phyloP scores from a whole-genome alignment of 1,284 basidiomycete species.

The Sporisorium sorghi region DNA sequence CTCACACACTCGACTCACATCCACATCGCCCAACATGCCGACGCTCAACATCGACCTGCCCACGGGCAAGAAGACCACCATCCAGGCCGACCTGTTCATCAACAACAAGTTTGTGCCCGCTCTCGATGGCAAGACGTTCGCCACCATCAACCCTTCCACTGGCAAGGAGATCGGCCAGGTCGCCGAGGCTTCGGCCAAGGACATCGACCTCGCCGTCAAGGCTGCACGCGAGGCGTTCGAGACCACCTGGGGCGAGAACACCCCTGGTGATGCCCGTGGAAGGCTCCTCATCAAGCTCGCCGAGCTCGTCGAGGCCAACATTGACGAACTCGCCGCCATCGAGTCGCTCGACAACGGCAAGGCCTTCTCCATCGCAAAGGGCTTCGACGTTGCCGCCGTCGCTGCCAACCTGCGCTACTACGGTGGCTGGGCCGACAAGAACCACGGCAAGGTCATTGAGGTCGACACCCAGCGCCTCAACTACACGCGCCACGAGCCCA shows the following conservation, averaged over 20 bases:
- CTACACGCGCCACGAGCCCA: slow-evolving; percentile 85
- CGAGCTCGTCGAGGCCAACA: slow-evolving; percentile 78
- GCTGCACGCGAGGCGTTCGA: slow-evolving; percentile 62
- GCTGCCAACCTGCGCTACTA: slow-evolving; percentile 77
- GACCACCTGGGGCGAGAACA: slow-evolving; percentile 66
- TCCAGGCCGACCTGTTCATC: slow-evolving; percentile 63
- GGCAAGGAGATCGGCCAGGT: slow-evolving; percentile 66
- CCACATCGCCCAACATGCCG: slow-evolving; percentile 39
- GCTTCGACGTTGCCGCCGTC: slow-evolving; percentile 78
- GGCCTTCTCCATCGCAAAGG: slow-evolving; percentile 77
- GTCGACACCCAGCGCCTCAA: slow-evolving; percentile 78
- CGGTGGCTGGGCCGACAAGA: slow-evolving; percentile 80
- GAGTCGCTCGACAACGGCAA: slow-evolving; percentile 79
- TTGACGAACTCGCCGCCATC: slow-evolving; percentile 75
- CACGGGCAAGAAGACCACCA: slow-evolving; percentile 57
- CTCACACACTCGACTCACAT: not conserved
- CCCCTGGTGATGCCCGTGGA: slow-evolving; percentile 76
- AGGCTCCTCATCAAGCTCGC: slow-evolving; percentile 77
- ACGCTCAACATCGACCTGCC: slow-evolving; percentile 67
- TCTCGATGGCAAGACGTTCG: slow-evolving; percentile 63
- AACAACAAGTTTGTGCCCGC: slow-evolving; percentile 65
- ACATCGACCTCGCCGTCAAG: slow-evolving; percentile 63
- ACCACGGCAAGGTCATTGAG: slow-evolving; percentile 84
- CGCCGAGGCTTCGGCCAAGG: slow-evolving; percentile 64
- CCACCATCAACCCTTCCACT: slow-evolving; percentile 62